phyloP scores from a whole-genome alignment of 176 grass and related monocot species.

The Chloris gayana region DNA sequence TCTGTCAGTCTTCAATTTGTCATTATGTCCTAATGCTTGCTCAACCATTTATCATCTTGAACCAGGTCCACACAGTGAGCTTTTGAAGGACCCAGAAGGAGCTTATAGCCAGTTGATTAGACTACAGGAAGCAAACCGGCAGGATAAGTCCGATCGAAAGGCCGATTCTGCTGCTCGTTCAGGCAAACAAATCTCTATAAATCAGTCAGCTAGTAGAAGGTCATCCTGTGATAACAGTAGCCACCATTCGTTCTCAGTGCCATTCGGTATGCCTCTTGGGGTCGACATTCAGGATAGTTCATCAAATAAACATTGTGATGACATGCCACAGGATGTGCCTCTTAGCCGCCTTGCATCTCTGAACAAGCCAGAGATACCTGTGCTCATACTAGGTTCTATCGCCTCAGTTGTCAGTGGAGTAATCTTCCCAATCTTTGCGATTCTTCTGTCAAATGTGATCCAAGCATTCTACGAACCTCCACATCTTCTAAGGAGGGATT shows the following conservation, averaged over 20 bases:
- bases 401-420: conserved; percentile 68
- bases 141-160: conserved; percentile 52
- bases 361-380: conserved; percentile 80
- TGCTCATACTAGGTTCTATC: conserved; percentile 78
- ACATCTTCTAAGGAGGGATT: conserved; percentile 69
- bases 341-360: conserved; percentile 78
- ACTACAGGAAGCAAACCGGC: conserved; percentile 70
- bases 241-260: conserved; percentile 70
- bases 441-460: conserved; percentile 84
- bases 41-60: conserved; percentile 37
- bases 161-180: conserved; percentile 44
- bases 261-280: conserved; percentile 64
- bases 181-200: conserved; percentile 63
- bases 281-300: conserved; percentile 62
- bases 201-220: conserved; percentile 57
- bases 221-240: conserved; percentile 71
- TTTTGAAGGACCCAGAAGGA: conserved; percentile 74
- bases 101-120: conserved; percentile 84
- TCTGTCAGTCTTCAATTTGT: not conserved
- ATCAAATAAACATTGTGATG: conserved; percentile 33
- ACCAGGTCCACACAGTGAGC: conserved; percentile 73
- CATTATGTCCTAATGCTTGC: conserved; percentile 29
- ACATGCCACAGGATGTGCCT: conserved; percentile 65
- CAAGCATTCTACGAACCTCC: conserved; percentile 78
- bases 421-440: conserved; percentile 78